Conservation (phyloP, 805 yeast species). For the Hyphopichia homilentoma region DNA sequence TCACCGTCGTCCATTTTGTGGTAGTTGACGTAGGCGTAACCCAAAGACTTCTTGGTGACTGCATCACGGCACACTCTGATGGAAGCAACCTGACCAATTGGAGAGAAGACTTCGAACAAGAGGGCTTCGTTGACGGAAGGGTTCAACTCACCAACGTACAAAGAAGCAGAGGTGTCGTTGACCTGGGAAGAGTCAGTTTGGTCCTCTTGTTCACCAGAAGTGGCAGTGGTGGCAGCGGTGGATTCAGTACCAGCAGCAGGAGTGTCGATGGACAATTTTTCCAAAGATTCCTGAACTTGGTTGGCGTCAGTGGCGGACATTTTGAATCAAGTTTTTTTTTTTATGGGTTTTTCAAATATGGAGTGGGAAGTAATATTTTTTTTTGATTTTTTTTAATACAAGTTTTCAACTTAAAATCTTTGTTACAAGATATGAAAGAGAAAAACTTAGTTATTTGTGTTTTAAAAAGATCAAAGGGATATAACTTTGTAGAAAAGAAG, state of each 20-base stretch:
- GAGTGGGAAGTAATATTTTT: conserved; percentile 6
- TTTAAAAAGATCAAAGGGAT: too few relatives aligned
- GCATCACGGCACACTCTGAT: conserved; percentile 99
- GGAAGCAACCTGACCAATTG: conserved; percentile 91
- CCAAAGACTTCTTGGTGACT: conserved; percentile 91
- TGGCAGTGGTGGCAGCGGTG: conserved; percentile 18
- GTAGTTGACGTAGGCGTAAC: conserved; percentile 98
- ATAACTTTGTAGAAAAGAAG: too few relatives aligned
- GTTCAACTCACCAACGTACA: conserved; percentile 97
- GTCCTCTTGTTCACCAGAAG: conserved; percentile 31
- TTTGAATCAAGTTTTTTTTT: too few relatives aligned
- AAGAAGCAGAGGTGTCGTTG: conserved; percentile 70
- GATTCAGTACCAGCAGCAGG: conserved; percentile 25
- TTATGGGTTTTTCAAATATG: conserved; percentile 11
- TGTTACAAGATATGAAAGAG: too few relatives aligned
- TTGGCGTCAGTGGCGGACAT: conserved; percentile 35
- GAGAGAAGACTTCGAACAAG: conserved; percentile 90
- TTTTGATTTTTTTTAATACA: conserved; percentile 4
- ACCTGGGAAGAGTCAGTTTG: conserved; percentile 31
- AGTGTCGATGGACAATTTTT: conserved; percentile 42
- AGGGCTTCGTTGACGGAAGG: conserved; percentile 90
- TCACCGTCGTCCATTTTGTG: conserved; percentile 86
- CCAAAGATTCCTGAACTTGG: conserved; percentile 45
- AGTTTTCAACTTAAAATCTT: too few relatives aligned
- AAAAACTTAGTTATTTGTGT: too few relatives aligned